These are phyloP conservation scores for Saccharomyces cerevisiae DNA, from an alignment of 805 yeast species.

Conservation along the genomic window DNA sequence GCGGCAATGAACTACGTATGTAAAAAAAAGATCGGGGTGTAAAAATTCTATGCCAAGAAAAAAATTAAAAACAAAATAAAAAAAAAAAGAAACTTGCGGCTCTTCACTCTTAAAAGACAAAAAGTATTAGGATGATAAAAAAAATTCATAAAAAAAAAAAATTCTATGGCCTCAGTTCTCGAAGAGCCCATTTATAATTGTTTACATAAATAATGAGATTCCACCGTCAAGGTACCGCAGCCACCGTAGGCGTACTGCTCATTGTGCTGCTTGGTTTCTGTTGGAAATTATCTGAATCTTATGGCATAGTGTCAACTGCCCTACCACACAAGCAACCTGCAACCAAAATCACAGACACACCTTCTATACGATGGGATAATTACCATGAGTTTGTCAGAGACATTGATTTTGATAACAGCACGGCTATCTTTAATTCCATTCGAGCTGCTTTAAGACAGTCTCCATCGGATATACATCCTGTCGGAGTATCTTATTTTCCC, in stretches of 20 bases:
- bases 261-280: not conserved
- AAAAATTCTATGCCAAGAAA: not conserved
- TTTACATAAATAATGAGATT: not conserved
- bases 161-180: not conserved
- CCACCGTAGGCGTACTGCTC: not conserved
- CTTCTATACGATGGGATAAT: constrained; percentile 13
- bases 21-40: not conserved
- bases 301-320: not conserved
- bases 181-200: not conserved
- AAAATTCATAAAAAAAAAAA: not conserved
- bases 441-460: constrained; percentile 46
- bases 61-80: not conserved
- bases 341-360: not conserved
- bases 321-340: not conserved
- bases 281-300: not conserved
- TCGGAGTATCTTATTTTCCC: constrained; percentile 51
- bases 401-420: constrained; percentile 41
- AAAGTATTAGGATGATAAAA: not conserved
- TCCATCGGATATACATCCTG: constrained; percentile 44
- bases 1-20: not conserved
- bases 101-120: not conserved
- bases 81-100: not conserved
- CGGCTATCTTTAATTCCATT: constrained; percentile 48
- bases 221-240: not conserved
- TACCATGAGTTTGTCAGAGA: constrained; percentile 20